These are phyloP conservation scores for Microbotryomycetes sp. DNA, from an alignment of 1,284 basidiomycete species.

Conservation along the genomic window DNA sequence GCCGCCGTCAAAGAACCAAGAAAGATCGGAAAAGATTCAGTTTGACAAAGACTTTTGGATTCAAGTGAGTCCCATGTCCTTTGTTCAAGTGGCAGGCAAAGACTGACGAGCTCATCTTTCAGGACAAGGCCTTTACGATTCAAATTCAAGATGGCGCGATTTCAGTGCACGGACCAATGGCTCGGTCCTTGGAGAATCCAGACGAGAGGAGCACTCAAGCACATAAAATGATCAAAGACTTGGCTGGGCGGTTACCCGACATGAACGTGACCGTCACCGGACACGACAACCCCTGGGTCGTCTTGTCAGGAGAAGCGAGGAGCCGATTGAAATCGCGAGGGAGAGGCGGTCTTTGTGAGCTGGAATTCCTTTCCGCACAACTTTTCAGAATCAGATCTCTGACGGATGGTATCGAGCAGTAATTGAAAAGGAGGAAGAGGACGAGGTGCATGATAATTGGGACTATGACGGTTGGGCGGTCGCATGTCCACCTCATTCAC, in stretches of 20 bases:
- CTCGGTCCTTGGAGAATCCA: conserved; percentile 7
- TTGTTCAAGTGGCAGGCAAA: too few relatives aligned
- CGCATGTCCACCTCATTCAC: conserved; percentile 14
- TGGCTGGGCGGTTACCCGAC: conserved; percentile 19
- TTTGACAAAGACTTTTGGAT: conserved; percentile 24
- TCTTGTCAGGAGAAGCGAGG: conserved; percentile 10
- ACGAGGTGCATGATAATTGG: conserved; percentile 14
- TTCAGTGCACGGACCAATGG: conserved; percentile 19
- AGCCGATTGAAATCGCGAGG: not conserved
- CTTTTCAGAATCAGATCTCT: too few relatives aligned
- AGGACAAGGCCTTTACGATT: conserved; percentile 26
- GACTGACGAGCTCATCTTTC: too few relatives aligned
- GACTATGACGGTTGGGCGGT: conserved; percentile 22
- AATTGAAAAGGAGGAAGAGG: not conserved
- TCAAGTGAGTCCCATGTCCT: not conserved
- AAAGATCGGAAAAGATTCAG: conserved; percentile 18
- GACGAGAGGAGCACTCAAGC: not conserved
- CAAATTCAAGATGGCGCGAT: not conserved
- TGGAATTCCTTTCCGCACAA: too few relatives aligned
- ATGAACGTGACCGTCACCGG: conserved; percentile 27
- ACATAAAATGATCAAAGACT: conserved; percentile 13
- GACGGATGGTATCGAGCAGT: not conserved
- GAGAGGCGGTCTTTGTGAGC: not conserved
- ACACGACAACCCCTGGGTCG: conserved; percentile 27
- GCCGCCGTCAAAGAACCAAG: conserved; percentile 10